These are phyloP conservation scores for Lentinula edodes DNA, from an alignment of 768 basidiomycete species.

Conservation along the genomic window DNA sequence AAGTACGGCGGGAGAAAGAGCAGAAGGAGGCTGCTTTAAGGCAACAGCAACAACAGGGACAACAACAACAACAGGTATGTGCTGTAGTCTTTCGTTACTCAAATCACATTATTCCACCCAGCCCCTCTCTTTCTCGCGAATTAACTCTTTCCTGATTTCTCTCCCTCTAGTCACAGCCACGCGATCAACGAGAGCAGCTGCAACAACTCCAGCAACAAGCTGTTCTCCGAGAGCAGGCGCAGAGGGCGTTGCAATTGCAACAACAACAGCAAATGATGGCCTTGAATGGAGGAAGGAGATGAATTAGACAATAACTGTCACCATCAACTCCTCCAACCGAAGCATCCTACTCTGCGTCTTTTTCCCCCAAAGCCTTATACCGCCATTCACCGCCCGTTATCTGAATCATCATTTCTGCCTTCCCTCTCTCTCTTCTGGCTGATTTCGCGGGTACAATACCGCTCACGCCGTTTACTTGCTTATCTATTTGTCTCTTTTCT, in stretches of 20 bases:
- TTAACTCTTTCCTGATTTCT: not conserved
- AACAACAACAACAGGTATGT: slow-evolving; percentile 19
- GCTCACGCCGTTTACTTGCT: not conserved
- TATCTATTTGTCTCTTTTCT: not conserved
- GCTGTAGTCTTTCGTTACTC: not conserved
- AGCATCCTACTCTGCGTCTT: too few species aligned
- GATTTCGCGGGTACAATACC: not conserved
- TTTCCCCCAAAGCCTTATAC: too few species aligned
- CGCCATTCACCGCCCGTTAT: too few species aligned
- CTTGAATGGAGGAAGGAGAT: slow-evolving; percentile 8
- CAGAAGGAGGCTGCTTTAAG: slow-evolving; percentile 12
- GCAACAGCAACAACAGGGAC: slow-evolving; percentile 17
- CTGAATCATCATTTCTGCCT: not conserved
- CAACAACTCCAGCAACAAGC: slow-evolving; percentile 6
- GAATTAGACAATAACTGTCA: not conserved
- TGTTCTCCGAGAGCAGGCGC: not conserved
- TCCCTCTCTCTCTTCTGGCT: not conserved
- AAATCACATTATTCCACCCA: not conserved
- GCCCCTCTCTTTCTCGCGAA: not conserved
- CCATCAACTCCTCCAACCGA: not conserved
- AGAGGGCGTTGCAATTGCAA: slow-evolving; percentile 10
- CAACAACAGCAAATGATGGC: slow-evolving; percentile 19
- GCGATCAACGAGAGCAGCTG: slow-evolving; percentile 14
- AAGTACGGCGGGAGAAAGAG: slow-evolving; percentile 8
- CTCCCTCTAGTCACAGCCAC: not conserved